phyloP scores from a whole-genome alignment of 2,329 filamentous ascomycete genomes.

The Cladosporium sp. region DNA sequence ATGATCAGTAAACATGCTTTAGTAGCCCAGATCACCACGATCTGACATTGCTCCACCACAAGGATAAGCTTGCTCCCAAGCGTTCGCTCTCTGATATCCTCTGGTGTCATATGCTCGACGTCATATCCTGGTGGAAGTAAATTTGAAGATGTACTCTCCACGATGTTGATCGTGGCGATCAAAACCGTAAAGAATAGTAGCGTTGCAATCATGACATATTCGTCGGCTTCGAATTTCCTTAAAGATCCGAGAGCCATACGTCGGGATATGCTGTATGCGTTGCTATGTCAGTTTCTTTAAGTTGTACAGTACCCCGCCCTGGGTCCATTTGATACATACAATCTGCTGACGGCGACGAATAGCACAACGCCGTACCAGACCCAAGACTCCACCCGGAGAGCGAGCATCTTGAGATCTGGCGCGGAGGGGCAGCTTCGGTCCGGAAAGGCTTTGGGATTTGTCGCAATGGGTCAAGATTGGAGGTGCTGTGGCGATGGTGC shows the following conservation, averaged over 20 bases:
- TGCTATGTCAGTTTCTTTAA: neutral
- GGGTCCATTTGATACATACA: slow-evolving; percentile 36
- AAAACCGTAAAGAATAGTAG: slow-evolving; percentile 51
- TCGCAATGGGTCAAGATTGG: neutral
- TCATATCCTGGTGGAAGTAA: slow-evolving; percentile 48
- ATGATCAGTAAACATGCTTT: slow-evolving; percentile 41
- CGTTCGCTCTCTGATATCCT: slow-evolving; percentile 29
- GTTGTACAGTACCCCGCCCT: no score
- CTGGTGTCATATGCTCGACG: slow-evolving; percentile 40
- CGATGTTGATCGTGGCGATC: slow-evolving; percentile 50
- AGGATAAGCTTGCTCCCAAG: slow-evolving; percentile 42
- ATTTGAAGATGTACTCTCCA: slow-evolving; percentile 43
- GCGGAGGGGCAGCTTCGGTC: neutral
- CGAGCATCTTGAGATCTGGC: slow-evolving; percentile 28
- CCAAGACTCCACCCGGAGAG: slow-evolving; percentile 47
- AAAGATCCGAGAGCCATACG: slow-evolving; percentile 49
- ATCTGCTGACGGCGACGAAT: slow-evolving; percentile 42
- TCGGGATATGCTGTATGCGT: slow-evolving; percentile 42
- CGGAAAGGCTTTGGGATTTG: neutral
- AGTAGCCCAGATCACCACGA: slow-evolving; percentile 38
- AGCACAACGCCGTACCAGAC: slow-evolving; percentile 48
- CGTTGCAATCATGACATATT: slow-evolving; percentile 58
- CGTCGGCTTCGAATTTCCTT: slow-evolving; percentile 55
- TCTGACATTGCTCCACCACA: slow-evolving; percentile 42
- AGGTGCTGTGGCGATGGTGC: neutral